These are phyloP conservation scores for Paramyrothecium roridum DNA, from an alignment of 2,329 filamentous ascomycete genomes.

Conservation along the genomic window DNA sequence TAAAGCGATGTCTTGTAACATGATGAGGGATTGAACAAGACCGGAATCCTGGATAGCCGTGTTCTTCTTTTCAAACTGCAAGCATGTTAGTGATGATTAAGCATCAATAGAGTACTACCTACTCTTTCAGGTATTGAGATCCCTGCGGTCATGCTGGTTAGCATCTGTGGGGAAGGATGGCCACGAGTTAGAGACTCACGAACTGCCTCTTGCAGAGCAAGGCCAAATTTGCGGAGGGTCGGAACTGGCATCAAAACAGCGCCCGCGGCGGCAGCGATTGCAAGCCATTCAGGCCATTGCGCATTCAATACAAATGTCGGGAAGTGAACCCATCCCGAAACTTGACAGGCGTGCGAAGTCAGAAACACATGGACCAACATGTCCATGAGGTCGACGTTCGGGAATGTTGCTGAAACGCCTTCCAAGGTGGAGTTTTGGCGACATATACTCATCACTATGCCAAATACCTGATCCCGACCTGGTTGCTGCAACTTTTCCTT, in stretches of 20 bases:
- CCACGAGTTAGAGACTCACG: conserved; percentile 23
- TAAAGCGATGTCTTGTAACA: conserved; percentile 47
- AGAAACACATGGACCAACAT: conserved; percentile 60
- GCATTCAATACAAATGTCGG: conserved; percentile 54
- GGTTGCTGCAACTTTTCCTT: conserved; percentile 41
- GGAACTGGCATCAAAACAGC: conserved; percentile 55
- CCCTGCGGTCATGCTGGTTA: conserved; percentile 13
- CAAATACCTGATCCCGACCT: conserved; percentile 60
- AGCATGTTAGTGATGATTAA: conserved; percentile 4
- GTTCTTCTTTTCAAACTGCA: conserved; percentile 48
- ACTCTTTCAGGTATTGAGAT: conserved; percentile 26
- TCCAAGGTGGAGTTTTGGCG: conserved; percentile 45
- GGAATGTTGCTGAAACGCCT: conserved; percentile 58
- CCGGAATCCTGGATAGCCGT: conserved; percentile 40
- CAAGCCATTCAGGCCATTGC: conserved; percentile 57
- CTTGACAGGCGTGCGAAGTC: conserved; percentile 51
- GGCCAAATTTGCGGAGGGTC: conserved; percentile 59
- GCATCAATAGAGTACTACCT: conserved; percentile 7
- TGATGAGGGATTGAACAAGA: conserved; percentile 46
- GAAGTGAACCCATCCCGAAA: conserved; percentile 60
- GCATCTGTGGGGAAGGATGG: conserved; percentile 1
- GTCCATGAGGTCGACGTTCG: conserved; percentile 57
- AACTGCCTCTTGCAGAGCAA: conserved; percentile 50
- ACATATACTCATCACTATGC: conserved; percentile 59
- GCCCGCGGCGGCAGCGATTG: conserved; percentile 57